phyloP scores from a whole-genome alignment of 345 rosid genomes.

The Luvunga scandens region DNA sequence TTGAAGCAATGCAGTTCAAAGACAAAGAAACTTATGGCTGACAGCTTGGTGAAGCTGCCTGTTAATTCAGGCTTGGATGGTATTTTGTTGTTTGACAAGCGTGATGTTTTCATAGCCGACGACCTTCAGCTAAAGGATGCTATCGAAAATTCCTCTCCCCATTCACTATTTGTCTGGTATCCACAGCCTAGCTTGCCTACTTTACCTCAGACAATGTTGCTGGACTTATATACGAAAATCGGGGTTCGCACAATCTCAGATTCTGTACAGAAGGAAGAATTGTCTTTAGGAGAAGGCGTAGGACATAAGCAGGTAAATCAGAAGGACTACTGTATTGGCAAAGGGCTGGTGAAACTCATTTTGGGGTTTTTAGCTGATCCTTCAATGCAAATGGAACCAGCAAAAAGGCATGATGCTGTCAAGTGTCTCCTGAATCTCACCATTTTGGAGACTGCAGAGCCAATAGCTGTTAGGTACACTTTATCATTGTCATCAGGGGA shows the following conservation, averaged over 20 bases:
- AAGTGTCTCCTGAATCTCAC: conserved; percentile 35
- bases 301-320: conserved; percentile 21
- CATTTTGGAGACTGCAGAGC: conserved; percentile 39
- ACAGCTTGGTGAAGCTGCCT: conserved; percentile 45
- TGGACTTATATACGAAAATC: conserved; percentile 42
- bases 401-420: conserved; percentile 45
- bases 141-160: conserved; percentile 30
- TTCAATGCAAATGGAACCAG: conserved; percentile 21
- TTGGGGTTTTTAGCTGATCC: conserved; percentile 60
- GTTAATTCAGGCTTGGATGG: conserved; percentile 34
- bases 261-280: conserved; percentile 39
- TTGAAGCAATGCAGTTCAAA: conserved; percentile 15
- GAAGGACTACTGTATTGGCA: conserved; percentile 24
- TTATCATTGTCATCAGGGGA: conserved; percentile 39
- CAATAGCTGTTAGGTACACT: conserved; percentile 31
- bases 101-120: conserved; percentile 65
- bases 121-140: conserved; percentile 59
- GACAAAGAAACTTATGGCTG: conserved; percentile 28
- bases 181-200: conserved; percentile 48
- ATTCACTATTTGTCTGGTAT: conserved; percentile 61
- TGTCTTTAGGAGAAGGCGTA: conserved; percentile 17
- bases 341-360: conserved; percentile 45
- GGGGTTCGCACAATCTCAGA: conserved; percentile 64
- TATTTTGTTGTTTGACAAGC: conserved; percentile 33
- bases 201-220: conserved; percentile 37